These are phyloP conservation scores for Vaccinium corymbosum DNA, from an alignment of 148 eudicot species.

Conservation along the genomic window DNA sequence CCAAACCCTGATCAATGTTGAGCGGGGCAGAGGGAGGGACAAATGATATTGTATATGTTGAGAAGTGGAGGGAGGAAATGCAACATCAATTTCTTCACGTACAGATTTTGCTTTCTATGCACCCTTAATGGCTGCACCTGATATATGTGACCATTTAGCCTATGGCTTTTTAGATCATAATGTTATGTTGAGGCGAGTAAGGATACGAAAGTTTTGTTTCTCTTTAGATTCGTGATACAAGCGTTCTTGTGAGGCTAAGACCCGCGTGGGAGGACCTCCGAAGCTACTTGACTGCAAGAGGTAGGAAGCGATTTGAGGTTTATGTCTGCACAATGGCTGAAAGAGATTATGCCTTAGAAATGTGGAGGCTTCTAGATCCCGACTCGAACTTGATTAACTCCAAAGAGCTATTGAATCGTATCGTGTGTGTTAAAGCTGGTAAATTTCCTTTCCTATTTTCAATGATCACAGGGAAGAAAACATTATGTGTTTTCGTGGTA, in stretches of 20 bases:
- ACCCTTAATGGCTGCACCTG: conserved; percentile 3
- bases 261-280: conserved; percentile 99
- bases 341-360: conserved; percentile 99
- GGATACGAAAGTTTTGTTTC: neutral
- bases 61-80: neutral
- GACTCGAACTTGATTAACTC: conserved; percentile 79
- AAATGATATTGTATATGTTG: no score
- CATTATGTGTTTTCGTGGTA: neutral
- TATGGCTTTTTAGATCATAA: neutral
- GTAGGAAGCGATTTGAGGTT: conserved; percentile 97
- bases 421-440: conserved; percentile 96
- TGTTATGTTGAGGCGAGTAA: neutral
- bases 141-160: neutral
- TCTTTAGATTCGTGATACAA: conserved; percentile 90
- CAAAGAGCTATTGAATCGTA: conserved; percentile 74
- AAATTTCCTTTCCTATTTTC: conserved; percentile 20
- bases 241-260: conserved; percentile 97
- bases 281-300: conserved; percentile 92
- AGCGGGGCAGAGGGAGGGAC: neutral
- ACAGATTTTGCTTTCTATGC: conserved; percentile 3
- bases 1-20: neutral
- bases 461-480: neutral
- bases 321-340: conserved; percentile 99
- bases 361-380: conserved; percentile 99
- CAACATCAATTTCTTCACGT: neutral